Percentiles rank a stretch among this genome's conserved stretches.
Conservation (phyloP, 768 basidiomycete genomes). For the Pleurotus ostreatus region DNA sequence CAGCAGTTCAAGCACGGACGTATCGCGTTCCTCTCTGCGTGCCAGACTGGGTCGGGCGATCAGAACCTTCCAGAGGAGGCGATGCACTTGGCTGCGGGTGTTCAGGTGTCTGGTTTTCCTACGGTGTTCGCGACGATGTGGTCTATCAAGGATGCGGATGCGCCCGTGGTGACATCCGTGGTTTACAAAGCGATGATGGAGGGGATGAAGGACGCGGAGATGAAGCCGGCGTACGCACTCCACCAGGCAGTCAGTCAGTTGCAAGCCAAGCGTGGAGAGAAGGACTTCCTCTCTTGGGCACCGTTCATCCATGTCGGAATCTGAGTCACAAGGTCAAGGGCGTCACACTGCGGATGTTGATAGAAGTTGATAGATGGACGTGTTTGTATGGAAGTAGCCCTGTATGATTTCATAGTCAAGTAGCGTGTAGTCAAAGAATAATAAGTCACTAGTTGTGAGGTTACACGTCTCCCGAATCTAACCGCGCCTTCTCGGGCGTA, state of each 20-base stretch:
- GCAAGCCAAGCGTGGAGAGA: slow-evolving; percentile 9
- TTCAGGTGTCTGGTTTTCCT: slow-evolving; percentile 29
- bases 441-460: neutral
- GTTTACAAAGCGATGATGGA: slow-evolving; percentile 27
- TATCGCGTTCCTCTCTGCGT: slow-evolving; percentile 44
- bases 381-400: too few species aligned
- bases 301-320: slow-evolving; percentile 21
- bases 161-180: slow-evolving; percentile 23
- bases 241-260: slow-evolving; percentile 18
- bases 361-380: too few species aligned
- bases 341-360: too few species aligned
- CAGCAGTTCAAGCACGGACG: slow-evolving; percentile 19
- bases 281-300: slow-evolving; percentile 16
- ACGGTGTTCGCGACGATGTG: slow-evolving; percentile 40
- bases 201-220: slow-evolving; percentile 7
- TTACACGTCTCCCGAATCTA: slow-evolving; percentile 17
- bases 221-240: slow-evolving; percentile 19
- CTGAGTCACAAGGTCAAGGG: slow-evolving; percentile 5
- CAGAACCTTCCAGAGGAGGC: slow-evolving; percentile 20
- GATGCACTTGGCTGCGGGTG: slow-evolving; percentile 38
- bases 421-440: neutral
- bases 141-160: slow-evolving; percentile 34
- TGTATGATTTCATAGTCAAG: neutral
- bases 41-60: slow-evolving; percentile 36
- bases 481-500: slow-evolving; percentile 35